phyloP scores from a whole-genome alignment of 371 early-diverging fungal species.

The Mortierella sp. region DNA sequence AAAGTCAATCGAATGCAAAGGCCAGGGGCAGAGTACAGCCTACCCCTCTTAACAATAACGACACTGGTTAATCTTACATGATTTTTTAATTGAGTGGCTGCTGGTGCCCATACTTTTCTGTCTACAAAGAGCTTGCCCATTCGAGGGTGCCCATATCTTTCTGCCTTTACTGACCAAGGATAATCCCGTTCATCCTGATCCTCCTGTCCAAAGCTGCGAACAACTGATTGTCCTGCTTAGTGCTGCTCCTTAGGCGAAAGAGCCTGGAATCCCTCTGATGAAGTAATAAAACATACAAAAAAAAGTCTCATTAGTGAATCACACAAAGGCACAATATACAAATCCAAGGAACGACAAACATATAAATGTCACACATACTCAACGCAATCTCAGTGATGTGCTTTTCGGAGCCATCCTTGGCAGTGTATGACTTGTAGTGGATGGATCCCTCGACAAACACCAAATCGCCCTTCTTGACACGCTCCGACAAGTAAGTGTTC shows the following conservation, averaged over 20 bases:
- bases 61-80: background rate
- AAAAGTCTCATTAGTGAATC: background rate
- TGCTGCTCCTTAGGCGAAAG: constrained; percentile 45
- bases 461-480: constrained; percentile 72
- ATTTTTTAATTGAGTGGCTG: background rate
- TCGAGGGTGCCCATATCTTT: background rate
- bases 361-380: constrained; percentile 30
- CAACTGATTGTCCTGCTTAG: background rate
- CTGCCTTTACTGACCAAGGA: background rate
- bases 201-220: background rate
- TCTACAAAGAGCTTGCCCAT: background rate
- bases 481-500: constrained; percentile 62
- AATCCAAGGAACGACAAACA: background rate
- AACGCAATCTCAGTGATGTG: constrained; percentile 68
- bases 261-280: constrained; percentile 39
- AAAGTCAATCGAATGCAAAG: background rate
- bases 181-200: background rate
- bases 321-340: too few species aligned
- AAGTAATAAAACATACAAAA: background rate
- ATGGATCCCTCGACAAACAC: constrained; percentile 76
- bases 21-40: background rate
- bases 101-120: background rate
- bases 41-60: background rate
- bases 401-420: constrained; percentile 72
- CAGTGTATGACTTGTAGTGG: constrained; percentile 71